Evolutionary conservation across 345 rosid species (phyloP), one percentile per base, ranked within the genome.

Genomic region (Arabidopsis suecica): DNA sequence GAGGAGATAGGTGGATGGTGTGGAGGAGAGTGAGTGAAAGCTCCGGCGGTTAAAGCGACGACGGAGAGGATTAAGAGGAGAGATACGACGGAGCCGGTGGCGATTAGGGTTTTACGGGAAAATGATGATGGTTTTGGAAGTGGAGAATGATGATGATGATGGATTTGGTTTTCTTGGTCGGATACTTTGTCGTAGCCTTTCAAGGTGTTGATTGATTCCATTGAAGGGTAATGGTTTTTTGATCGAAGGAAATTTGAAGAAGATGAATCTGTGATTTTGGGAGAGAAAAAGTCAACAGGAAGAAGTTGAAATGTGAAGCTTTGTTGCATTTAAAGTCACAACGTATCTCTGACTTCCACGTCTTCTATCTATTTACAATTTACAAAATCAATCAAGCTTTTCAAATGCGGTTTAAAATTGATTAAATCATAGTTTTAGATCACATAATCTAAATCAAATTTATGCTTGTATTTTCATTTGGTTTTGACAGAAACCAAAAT

Each of bases 171-270:
- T 78, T 82, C 91, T n/a, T 53, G 68, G 65, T 74, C 82, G 58
- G 57, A 64, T 20, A 93, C 85, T 77, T 82, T 93, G 76, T 73
- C 91, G 50, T 93, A 91, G 53, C 97, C 98, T 78, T 82, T 89
- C 74, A 85, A 56, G 59, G 71, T 34, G 40, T 83, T 90, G 50
- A 83, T 63, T 47, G 96, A 83, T 25, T 89, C 91, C 98, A 93
- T 90, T 59, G 72, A 3, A 64, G 5, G 6, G 7, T 2, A 8
- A 44, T 0, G 4, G 3, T 4, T 7, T 56, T 58, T 3, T n/a
- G 51, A 61, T 71, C 60, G 41, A 30, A 20, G 38, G 64, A 10
- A 9, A 48, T 1, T 9, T 40, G 60, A 49, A 28, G 68, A 72
- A 38, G 61, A 72, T n/a, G 42, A 22, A 40, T 50, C 60, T 61